These are phyloP conservation scores for Nemania sp. DNA, from an alignment of 2,329 filamentous ascomycete genomes.

Conservation along the genomic window DNA sequence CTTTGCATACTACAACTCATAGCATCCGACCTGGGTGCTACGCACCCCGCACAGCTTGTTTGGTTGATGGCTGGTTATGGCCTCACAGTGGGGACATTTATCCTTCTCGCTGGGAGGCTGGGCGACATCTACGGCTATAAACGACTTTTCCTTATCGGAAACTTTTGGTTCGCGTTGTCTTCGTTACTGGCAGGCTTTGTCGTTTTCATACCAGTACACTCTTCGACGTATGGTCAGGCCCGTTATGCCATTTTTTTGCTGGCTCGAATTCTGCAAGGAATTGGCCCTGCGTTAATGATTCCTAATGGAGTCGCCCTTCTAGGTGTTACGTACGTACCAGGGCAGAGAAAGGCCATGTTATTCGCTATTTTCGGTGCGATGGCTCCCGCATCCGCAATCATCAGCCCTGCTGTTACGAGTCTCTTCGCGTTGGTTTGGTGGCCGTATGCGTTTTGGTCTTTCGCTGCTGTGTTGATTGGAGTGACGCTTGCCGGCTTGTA, in stretches of 20 bases:
- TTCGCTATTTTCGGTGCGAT: conserved; percentile 52
- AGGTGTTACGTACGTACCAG: conserved; percentile 59
- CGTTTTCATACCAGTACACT: conserved; percentile 50
- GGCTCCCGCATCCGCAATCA: conserved; percentile 50
- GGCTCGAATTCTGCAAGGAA: conserved; percentile 60
- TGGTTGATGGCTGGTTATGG: conserved; percentile 63
- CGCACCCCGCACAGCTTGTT: conserved; percentile 55
- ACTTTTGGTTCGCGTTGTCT: conserved; percentile 62
- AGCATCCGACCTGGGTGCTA: conserved; percentile 55
- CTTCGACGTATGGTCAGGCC: conserved; percentile 13
- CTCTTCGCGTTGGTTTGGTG: conserved; percentile 48
- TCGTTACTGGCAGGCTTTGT: conserved; percentile 59
- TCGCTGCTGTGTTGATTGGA: conserved; percentile 45
- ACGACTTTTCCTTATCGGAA: conserved; percentile 61
- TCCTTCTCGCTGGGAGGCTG: conserved; percentile 61
- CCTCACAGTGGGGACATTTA: conserved; percentile 63
- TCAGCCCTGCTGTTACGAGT: conserved; percentile 48
- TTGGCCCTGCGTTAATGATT: conserved; percentile 64
- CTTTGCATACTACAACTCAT: conserved; percentile 58
- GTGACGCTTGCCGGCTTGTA: conserved; percentile 44
- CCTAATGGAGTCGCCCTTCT: conserved; percentile 67
- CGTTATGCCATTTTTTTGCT: conserved; percentile 54
- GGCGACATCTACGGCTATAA: conserved; percentile 65
- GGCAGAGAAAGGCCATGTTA: conserved; percentile 51
- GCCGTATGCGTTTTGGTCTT: conserved; percentile 50